phyloP scores from a whole-genome alignment of 2,329 filamentous ascomycete species.

The Xylariaceae sp. region DNA sequence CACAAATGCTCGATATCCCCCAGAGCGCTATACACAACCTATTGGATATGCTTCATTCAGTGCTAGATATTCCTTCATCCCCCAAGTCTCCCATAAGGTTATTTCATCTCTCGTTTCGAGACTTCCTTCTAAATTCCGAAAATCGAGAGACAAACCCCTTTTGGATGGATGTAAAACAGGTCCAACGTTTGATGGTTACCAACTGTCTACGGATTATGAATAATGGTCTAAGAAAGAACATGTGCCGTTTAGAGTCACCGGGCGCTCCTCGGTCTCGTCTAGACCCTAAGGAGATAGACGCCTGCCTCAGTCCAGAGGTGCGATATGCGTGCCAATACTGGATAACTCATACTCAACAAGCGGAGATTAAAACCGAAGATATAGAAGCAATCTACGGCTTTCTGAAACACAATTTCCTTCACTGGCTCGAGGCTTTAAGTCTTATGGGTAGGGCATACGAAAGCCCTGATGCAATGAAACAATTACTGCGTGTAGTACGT shows the following conservation, averaged over 20 bases:
- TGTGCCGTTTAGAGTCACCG: constrained; percentile 14
- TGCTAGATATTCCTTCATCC: constrained; percentile 8
- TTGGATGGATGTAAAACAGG: constrained; percentile 17
- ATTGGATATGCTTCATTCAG: constrained; percentile 16
- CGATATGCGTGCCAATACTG: constrained; percentile 26
- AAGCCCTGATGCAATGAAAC: constrained; percentile 27
- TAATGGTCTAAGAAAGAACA: constrained; percentile 7
- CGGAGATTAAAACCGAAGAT: not conserved
- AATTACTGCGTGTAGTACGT: constrained; percentile 21
- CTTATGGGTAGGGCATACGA: constrained; percentile 13
- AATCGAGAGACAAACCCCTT: constrained; percentile 6
- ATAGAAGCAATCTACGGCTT: constrained; percentile 5
- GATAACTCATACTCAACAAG: constrained; percentile 15
- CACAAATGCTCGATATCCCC: too few species aligned
- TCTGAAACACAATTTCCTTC: constrained; percentile 11
- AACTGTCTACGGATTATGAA: constrained; percentile 19
- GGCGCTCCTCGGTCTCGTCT: constrained; percentile 8
- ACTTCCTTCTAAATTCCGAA: constrained; percentile 14
- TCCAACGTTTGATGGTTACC: constrained; percentile 2
- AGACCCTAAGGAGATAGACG: constrained; percentile 1
- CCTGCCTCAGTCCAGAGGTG: constrained; percentile 15
- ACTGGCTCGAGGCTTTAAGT: constrained; percentile 19
- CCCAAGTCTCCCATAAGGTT: not conserved
- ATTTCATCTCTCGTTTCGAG: constrained; percentile 19
- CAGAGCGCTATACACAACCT: not conserved